phyloP scores from a whole-genome alignment of 2,329 filamentous ascomycete genomes.

The Plectosphaerella plurivora region DNA sequence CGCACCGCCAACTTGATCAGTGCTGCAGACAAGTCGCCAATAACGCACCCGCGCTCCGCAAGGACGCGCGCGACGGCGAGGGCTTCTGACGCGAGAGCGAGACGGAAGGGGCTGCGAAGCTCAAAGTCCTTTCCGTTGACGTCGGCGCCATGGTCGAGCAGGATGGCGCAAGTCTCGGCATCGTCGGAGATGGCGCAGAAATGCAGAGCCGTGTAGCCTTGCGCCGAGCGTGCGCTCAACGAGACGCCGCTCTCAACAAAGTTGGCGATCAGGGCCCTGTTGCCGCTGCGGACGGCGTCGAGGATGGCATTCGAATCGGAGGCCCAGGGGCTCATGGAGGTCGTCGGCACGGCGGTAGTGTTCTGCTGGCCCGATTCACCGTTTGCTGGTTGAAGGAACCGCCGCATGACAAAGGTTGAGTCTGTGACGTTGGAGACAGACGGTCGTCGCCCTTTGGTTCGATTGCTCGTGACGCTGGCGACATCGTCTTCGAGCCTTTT shows the following conservation, averaged over 20 bases:
- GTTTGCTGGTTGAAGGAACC: not conserved
- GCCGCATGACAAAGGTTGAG: not conserved
- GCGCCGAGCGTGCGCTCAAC: not conserved
- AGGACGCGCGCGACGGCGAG: not conserved
- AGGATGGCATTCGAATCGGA: not conserved
- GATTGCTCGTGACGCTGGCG: not conserved
- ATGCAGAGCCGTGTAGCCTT: constrained; percentile 1
- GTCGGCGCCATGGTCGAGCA: constrained; percentile 1
- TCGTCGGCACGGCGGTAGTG: too few relatives aligned
- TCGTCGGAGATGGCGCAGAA: constrained; percentile 1
- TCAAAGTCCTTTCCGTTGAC: constrained; percentile 1
- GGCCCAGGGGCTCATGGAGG: not conserved
- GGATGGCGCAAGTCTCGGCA: not conserved
- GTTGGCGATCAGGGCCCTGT: not conserved
- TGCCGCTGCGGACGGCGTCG: not conserved
- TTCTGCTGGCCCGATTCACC: not conserved
- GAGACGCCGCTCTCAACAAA: not conserved
- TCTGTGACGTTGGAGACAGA: not conserved
- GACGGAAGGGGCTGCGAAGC: not conserved
- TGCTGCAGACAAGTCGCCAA: not conserved
- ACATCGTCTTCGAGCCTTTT: not conserved
- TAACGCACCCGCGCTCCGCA: not conserved
- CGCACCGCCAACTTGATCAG: not conserved
- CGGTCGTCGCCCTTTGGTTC: not conserved
- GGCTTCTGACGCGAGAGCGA: not conserved